Evolutionary conservation across 495 filamentous ascomycete species (phyloP).

Genomic region (Aspergillus cristatus): DNA sequence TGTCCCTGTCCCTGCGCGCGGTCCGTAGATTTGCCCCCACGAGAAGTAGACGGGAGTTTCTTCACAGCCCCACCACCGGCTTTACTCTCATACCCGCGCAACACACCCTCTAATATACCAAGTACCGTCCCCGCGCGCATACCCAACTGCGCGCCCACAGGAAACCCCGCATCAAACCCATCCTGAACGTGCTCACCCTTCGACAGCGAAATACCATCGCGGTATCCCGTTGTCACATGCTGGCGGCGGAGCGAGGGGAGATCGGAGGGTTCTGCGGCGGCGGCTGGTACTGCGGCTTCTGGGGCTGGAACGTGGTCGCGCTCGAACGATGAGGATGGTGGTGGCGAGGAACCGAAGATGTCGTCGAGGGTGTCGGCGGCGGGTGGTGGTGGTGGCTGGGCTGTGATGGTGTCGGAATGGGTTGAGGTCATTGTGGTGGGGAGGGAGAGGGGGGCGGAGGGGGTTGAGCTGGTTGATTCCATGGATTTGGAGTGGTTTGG

Average conservation of each 20-base stretch:
- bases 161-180: slow-evolving; percentile 85
- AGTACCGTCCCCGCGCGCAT: slow-evolving; percentile 59
- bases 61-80: slow-evolving; percentile 16
- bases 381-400: slow-evolving; percentile 5
- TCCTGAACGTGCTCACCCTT: slow-evolving; percentile 63
- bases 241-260: slow-evolving; percentile 63
- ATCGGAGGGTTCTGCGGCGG: slow-evolving; percentile 47
- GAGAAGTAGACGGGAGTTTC: slow-evolving; percentile 14
- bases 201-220: slow-evolving; percentile 67
- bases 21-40: background rate
- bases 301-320: background rate
- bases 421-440: slow-evolving; percentile 23
- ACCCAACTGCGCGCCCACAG: slow-evolving; percentile 69
- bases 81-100: slow-evolving; percentile 26
- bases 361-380: slow-evolving; percentile 34
- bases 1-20: slow-evolving; percentile 2
- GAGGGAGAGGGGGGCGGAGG: slow-evolving; percentile 12
- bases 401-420: slow-evolving; percentile 6
- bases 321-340: slow-evolving; percentile 13
- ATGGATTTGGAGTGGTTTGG: no score
- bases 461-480: slow-evolving; percentile 1
- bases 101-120: slow-evolving; percentile 61
- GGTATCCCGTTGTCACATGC: slow-evolving; percentile 82
- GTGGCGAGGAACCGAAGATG: slow-evolving; percentile 40
- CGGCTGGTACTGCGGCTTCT: background rate